A percentile compares a stretch with the other conserved stretches of the same genome.
These are phyloP conservation scores for Primulina eburnea DNA, from an alignment of 257 asterid species.

Conservation along the genomic window DNA sequence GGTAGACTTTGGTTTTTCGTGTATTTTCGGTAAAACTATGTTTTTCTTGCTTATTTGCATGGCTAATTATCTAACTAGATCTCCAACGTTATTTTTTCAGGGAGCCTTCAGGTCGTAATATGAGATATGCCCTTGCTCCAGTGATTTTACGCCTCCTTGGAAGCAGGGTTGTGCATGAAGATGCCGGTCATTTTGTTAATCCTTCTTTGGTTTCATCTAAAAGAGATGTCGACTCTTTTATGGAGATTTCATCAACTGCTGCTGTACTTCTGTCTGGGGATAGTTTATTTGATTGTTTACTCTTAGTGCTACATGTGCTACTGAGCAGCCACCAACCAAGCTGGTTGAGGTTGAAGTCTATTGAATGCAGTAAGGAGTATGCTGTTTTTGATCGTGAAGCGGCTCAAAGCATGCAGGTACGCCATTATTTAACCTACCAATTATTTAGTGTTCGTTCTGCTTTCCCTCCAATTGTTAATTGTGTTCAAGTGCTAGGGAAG, in stretches of 20 bases:
- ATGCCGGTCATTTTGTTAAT: constrained; percentile 50
- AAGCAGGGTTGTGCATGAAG: constrained; percentile 88
- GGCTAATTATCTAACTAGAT: not conserved
- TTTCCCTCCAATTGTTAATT: not conserved
- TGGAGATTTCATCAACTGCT: constrained; percentile 43
- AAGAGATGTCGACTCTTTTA: constrained; percentile 51
- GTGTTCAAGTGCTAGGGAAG: not conserved
- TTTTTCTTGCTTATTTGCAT: not conserved
- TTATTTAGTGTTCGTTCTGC: not conserved
- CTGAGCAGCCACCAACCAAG: constrained; percentile 83
- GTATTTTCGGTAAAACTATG: not conserved
- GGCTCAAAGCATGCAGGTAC: constrained; percentile 88
- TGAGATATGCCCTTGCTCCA: constrained; percentile 77
- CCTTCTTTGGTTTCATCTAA: constrained; percentile 40
- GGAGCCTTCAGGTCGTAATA: constrained; percentile 64
- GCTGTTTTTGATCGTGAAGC: constrained; percentile 76
- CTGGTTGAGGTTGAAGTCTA: constrained; percentile 73
- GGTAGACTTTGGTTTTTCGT: not conserved
- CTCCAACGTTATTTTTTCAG: constrained; percentile 34
- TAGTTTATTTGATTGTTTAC: constrained; percentile 71
- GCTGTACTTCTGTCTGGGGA: constrained; percentile 50
- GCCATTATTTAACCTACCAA: constrained; percentile 17
- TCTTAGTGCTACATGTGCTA: constrained; percentile 84
- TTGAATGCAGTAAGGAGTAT: constrained; percentile 49
- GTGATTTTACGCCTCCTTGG: constrained; percentile 87